A percentile compares a stretch with the other conserved stretches of the same genome.
phyloP scores from a whole-genome alignment of 192 early-diverging fungal genomes.

The Pilobolus umbonatus region DNA sequence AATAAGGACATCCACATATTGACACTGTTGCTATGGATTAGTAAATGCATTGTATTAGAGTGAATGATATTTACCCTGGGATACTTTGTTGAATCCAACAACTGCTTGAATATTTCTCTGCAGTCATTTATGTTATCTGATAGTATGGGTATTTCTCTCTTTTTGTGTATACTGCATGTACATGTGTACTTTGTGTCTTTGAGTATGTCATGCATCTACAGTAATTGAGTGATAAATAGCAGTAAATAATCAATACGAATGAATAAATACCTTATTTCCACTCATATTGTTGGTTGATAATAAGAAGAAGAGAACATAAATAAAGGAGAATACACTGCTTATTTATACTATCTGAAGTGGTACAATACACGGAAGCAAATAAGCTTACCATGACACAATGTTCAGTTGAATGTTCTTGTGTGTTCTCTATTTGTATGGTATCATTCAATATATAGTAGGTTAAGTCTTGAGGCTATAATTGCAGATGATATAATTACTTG shows the following conservation, averaged over 20 bases:
- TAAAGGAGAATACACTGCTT: background rate
- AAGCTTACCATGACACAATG: no score
- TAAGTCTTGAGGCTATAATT: no score
- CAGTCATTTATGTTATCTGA: slow-evolving; percentile 8
- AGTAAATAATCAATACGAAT: background rate
- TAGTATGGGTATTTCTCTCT: slow-evolving; percentile 6
- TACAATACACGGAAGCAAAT: no score
- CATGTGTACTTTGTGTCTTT: slow-evolving; percentile 1
- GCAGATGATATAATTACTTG: no score
- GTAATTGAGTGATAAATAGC: background rate
- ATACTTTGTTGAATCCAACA: slow-evolving; percentile 5
- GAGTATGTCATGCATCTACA: background rate
- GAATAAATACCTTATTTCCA: slow-evolving; percentile 2
- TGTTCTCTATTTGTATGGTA: no score
- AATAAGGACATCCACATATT: slow-evolving; percentile 12
- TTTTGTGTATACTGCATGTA: slow-evolving; percentile 4
- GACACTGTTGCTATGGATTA: slow-evolving; percentile 1
- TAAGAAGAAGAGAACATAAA: no score
- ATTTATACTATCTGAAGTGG: background rate
- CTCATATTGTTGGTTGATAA: background rate
- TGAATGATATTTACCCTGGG: slow-evolving; percentile 3
- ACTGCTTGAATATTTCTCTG: slow-evolving; percentile 4
- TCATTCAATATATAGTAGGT: no score
- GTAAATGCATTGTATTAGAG: background rate
- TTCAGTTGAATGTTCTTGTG: no score